Evolutionary conservation across 202 grass and related monocot species (phyloP).

Genomic region (Brachypodium distachyon): DNA sequence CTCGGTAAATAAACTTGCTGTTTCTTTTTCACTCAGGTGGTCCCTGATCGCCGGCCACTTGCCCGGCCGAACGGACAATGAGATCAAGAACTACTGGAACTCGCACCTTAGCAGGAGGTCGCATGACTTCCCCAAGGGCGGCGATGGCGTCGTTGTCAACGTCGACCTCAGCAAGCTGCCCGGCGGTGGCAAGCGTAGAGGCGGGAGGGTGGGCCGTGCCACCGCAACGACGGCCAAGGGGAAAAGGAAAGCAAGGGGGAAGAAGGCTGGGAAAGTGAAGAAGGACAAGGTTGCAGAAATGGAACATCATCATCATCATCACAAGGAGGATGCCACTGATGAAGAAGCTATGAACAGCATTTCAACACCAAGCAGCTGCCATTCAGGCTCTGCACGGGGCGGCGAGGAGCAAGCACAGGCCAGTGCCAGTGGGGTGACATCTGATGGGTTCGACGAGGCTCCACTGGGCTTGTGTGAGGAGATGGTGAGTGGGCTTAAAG

Average conservation of each 20-base stretch:
- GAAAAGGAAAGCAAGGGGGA: background rate
- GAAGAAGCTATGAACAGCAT: background rate
- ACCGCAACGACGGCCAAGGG: background rate
- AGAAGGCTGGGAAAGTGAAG: background rate
- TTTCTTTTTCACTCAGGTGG: slow-evolving; percentile 22
- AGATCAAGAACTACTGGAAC: too few relatives aligned
- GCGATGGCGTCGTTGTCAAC: background rate
- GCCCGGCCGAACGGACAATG: slow-evolving; percentile 58
- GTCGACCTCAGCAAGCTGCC: slow-evolving; percentile 46
- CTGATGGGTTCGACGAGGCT: slow-evolving; percentile 17
- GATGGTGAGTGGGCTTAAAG: slow-evolving; percentile 17
- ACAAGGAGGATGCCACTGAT: background rate
- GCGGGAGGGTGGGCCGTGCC: slow-evolving; percentile 2
- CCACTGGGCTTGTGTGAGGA: background rate
- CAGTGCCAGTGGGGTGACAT: slow-evolving; percentile 24
- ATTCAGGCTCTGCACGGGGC: background rate
- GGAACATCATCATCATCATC: background rate
- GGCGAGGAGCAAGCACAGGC: slow-evolving; percentile 35
- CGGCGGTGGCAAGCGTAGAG: slow-evolving; percentile 34
- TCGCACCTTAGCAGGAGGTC: slow-evolving; percentile 35
- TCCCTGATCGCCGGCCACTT: slow-evolving; percentile 60
- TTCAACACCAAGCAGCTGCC: background rate
- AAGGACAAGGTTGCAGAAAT: background rate
- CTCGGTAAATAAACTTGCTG: background rate
- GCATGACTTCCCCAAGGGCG: background rate